Evolutionary conservation across 1,284 basidiomycete species (phyloP).

Genomic region (Ceratobasidium sp.): DNA sequence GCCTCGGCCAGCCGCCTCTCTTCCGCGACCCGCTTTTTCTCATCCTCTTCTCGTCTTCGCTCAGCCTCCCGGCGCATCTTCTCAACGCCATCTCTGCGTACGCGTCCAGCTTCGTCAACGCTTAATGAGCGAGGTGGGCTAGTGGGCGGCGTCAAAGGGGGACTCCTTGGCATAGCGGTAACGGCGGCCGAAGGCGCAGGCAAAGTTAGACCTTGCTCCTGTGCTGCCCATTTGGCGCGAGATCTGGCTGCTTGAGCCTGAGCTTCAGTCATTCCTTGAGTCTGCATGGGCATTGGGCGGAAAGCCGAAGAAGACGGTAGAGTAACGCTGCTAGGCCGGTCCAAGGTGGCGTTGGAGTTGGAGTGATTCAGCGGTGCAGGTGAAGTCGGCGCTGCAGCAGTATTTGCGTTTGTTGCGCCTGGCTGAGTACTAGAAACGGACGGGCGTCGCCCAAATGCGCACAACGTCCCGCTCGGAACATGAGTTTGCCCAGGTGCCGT

Average conservation of each 20-base stretch:
- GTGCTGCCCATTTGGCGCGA: conserved; percentile 43
- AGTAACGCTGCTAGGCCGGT: conserved; percentile 6
- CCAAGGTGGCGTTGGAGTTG: conserved; percentile 6
- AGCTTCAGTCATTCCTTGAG: conserved; percentile 37
- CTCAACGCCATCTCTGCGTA: conserved; percentile 40
- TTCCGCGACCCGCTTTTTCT: conserved; percentile 36
- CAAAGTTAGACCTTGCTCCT: conserved; percentile 20
- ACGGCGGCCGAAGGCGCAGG: not conserved
- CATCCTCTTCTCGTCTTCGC: conserved; percentile 43
- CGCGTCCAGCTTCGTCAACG: conserved; percentile 38
- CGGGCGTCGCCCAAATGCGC: conserved; percentile 30
- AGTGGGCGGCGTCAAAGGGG: conserved; percentile 13
- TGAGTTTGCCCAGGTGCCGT: conserved; percentile 21
- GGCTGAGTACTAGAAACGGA: conserved; percentile 25
- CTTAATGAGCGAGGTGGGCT: conserved; percentile 33
- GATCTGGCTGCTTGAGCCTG: conserved; percentile 40
- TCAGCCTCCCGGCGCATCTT: conserved; percentile 42
- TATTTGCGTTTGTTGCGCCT: not conserved
- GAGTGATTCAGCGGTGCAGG: conserved; percentile 7
- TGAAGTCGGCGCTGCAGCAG: not conserved
- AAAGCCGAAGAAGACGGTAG: conserved; percentile 20
- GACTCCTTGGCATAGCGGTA: conserved; percentile 17
- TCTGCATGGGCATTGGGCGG: conserved; percentile 4
- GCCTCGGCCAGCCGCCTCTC: conserved; percentile 34
- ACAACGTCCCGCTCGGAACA: conserved; percentile 32